Base-by-base conservation (phyloP, 202 grass and related monocot species). In the Carex arenaria region DNA sequence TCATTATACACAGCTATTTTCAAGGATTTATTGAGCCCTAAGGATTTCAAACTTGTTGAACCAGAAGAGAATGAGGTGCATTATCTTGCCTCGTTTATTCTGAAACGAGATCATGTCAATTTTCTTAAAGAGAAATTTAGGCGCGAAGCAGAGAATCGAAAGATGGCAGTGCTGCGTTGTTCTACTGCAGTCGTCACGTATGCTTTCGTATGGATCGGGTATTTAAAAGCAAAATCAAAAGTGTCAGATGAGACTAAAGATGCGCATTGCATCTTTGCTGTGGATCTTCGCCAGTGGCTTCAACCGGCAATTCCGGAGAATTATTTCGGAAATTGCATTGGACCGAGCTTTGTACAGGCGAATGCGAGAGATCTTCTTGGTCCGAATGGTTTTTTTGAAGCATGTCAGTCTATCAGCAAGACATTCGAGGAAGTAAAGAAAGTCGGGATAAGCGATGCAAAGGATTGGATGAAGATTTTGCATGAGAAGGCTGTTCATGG, bases 281-380 rank as follows among this genome's bases (percentile, higher is more conserved):
- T n/a, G 0, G 89, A 91, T 7, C 68, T 55, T 69, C 53, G 89
- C 15, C 3, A 28, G 14, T 20, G 86, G 34, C 15, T 86, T 67
- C 5, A 28, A 20, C 79, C 83, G 4, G 28, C 90, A 0, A 3
- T 84, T 40, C 83, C 90, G 1, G 61, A 81, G 8, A 64, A 49
- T 30, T 93, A 93, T 54, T 83, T 93, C 4, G 89, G 89, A 17
- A 91, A 88, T 72, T 91, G 86, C 36, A 26, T 91, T 7, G 80
- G 84, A 6, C 67, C 84, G 3, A 80, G 80, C 67, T 14, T 86
- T 28, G 54, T 53, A 1, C n/a, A 76, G 51, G 65, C 74, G 5
- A 42, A 61, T 5, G n/a, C 5, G 5, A 26, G 36, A 12, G 66
- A 88, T 38, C 45, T 88, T 18, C 49, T 42, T 45, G 80, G 79